Evolutionary conservation across 306 rosid species (phyloP).

Genomic region (Pyrus betulifolia): DNA sequence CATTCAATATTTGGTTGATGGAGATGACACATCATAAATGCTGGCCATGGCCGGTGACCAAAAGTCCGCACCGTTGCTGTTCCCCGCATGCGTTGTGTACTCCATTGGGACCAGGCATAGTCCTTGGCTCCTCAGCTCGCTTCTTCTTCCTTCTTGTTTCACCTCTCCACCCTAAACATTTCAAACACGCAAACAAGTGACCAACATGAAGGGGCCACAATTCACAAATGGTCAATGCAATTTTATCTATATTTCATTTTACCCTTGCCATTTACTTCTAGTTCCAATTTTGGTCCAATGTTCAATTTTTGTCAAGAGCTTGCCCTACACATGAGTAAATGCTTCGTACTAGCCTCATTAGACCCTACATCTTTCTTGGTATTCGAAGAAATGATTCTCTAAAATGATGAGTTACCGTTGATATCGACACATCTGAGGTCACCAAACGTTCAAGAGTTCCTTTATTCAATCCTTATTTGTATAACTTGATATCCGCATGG

Average conservation of each 20-base stretch:
- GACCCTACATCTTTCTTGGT: no score
- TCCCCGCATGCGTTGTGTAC: constrained; percentile 54
- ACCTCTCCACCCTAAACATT: constrained; percentile 26
- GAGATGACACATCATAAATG: constrained; percentile 15
- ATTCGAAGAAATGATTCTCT: no score
- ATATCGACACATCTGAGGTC: no score
- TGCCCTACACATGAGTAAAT: no score
- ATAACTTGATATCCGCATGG: no score
- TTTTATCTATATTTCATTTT: not conserved
- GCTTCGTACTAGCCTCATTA: no score
- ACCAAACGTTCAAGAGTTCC: no score
- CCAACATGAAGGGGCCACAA: not conserved
- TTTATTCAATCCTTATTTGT: no score
- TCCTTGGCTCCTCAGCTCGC: constrained; percentile 55
- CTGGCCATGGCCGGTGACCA: constrained; percentile 68
- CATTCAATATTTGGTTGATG: not conserved
- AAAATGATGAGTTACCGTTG: no score
- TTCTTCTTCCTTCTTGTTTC: constrained; percentile 1
- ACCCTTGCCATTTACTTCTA: not conserved
- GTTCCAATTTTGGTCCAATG: no score
- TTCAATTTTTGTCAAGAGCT: no score
- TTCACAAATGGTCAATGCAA: not conserved
- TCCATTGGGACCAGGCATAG: constrained; percentile 74
- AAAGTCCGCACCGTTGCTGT: constrained; percentile 80
- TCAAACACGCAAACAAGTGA: not conserved